Conservation (phyloP, 768 basidiomycete species). For the Mycena haematopus region DNA sequence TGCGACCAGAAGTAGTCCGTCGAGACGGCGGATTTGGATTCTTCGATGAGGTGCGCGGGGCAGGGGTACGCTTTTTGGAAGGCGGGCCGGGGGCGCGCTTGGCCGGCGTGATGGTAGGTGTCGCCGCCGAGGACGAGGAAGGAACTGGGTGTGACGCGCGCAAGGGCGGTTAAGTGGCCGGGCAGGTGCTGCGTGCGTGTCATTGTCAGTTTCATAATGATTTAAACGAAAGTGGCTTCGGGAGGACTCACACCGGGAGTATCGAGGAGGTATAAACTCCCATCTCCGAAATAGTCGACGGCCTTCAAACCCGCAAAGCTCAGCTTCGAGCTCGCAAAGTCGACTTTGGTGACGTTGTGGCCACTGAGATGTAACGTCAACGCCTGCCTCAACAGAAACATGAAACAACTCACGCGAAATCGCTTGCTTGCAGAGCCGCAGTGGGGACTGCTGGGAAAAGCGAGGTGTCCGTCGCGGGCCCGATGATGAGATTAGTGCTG, state of each 20-base stretch:
- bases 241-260: slow-evolving; percentile 15
- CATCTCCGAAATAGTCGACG: slow-evolving; percentile 19
- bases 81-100: slow-evolving; percentile 15
- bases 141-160: slow-evolving; percentile 19
- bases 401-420: slow-evolving; percentile 18
- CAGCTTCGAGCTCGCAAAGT: slow-evolving; percentile 12
- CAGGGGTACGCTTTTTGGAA: slow-evolving; percentile 21
- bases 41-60: slow-evolving; percentile 16
- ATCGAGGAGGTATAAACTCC: slow-evolving; percentile 26
- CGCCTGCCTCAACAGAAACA: not conserved
- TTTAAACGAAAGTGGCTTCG: not conserved
- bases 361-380: slow-evolving; percentile 3
- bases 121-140: slow-evolving; percentile 22
- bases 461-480: slow-evolving; percentile 7
- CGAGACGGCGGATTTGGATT: not conserved
- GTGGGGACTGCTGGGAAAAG: slow-evolving; percentile 15
- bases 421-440: slow-evolving; percentile 12
- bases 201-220: not conserved
- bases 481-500: slow-evolving; percentile 20
- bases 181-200: not conserved
- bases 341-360: slow-evolving; percentile 17
- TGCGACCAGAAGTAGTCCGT: slow-evolving; percentile 25
- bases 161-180: slow-evolving; percentile 17
- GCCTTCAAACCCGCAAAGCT: slow-evolving; percentile 24
- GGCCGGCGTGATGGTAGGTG: slow-evolving; percentile 21